These are phyloP conservation scores for Cutaneotrichosporon daszewskae DNA, from an alignment of 1,284 basidiomycete species.

Conservation along the genomic window DNA sequence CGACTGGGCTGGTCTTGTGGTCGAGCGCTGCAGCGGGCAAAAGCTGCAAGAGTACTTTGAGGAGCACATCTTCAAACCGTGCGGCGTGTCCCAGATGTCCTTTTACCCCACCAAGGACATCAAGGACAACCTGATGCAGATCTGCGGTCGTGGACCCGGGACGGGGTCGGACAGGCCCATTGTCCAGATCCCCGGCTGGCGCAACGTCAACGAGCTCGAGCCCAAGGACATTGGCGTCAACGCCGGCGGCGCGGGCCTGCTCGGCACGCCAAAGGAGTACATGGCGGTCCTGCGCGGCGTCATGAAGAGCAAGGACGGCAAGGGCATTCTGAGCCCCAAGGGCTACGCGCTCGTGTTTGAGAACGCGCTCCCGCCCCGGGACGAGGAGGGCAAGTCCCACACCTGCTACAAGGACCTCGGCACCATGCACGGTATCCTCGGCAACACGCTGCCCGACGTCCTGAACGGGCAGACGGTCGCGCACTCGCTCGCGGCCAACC, in stretches of 20 bases:
- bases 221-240: conserved; percentile 14
- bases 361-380: conserved; percentile 15
- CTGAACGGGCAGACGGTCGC: conserved; percentile 5
- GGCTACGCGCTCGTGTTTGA: conserved; percentile 25
- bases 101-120: conserved; percentile 30
- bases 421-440: conserved; percentile 1
- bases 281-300: conserved; percentile 25
- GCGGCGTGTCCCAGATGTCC: conserved; percentile 26
- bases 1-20: conserved; percentile 40
- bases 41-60: conserved; percentile 36
- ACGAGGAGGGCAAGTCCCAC: conserved; percentile 7
- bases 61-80: conserved; percentile 34
- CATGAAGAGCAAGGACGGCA: conserved; percentile 17
- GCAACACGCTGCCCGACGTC: conserved; percentile 7
- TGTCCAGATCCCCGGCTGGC: conserved; percentile 21
- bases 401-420: conserved; percentile 10
- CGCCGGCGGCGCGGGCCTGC: conserved; percentile 35
- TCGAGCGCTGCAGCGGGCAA: conserved; percentile 32
- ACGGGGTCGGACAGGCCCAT: conserved; percentile 4
- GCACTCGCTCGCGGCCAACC: conserved; percentile 10
- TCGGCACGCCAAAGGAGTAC: conserved; percentile 32
- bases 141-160: conserved; percentile 21
- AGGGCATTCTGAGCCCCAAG: conserved; percentile 16
- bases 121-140: conserved; percentile 13
- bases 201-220: conserved; percentile 15